These are phyloP conservation scores for Filobasidium wieringae DNA, from an alignment of 768 basidiomycete genomes.

Conservation along the genomic window DNA sequence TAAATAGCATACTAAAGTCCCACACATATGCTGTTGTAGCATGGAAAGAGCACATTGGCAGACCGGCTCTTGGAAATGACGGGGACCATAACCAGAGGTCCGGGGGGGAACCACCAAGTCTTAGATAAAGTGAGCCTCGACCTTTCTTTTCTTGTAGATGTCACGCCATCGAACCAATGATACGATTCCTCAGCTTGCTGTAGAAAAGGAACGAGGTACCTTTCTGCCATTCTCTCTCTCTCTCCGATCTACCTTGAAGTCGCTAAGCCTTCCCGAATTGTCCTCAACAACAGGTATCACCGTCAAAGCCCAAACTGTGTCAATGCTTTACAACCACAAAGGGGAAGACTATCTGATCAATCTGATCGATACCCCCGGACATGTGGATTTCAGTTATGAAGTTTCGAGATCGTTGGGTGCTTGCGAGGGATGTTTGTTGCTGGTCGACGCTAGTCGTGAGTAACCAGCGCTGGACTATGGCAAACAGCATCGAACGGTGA, in stretches of 20 bases:
- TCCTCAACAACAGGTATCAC: constrained; percentile 50
- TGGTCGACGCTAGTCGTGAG: constrained; percentile 81
- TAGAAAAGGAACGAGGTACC: constrained; percentile 60
- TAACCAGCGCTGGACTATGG: no score
- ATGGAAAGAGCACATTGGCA: constrained; percentile 89
- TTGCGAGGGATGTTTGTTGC: constrained; percentile 70
- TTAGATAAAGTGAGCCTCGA: constrained; percentile 71
- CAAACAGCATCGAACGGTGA: not conserved
- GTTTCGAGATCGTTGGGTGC: constrained; percentile 84
- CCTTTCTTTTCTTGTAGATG: no score
- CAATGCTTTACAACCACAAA: constrained; percentile 62
- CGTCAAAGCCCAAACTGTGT: constrained; percentile 84
- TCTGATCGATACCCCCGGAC: constrained; percentile 95
- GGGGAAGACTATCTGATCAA: constrained; percentile 61
- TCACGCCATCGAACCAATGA: no score
- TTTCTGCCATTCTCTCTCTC: not conserved
- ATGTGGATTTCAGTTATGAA: constrained; percentile 97
- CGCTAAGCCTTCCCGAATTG: not conserved
- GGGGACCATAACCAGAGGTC: constrained; percentile 71
- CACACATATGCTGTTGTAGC: constrained; percentile 47
- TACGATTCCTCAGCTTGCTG: not conserved
- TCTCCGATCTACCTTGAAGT: not conserved
- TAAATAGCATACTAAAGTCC: not conserved
- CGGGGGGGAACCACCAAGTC: constrained; percentile 51
- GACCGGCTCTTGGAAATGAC: constrained; percentile 70